Conservation (phyloP, 1,284 basidiomycete genomes). For the Calocybe gambosa region DNA sequence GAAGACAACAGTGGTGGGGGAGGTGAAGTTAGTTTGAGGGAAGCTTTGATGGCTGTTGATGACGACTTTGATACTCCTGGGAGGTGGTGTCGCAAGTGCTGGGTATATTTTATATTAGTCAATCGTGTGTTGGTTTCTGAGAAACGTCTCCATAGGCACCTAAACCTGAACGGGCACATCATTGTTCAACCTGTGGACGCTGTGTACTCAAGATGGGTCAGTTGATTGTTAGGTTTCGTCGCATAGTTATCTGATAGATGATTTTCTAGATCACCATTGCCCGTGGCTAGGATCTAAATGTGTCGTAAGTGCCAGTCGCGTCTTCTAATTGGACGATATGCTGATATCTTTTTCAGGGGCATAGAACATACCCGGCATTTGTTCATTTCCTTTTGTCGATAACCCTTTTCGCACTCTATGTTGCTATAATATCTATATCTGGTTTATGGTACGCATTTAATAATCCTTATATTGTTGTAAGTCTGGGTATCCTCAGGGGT, state of each 20-base stretch:
- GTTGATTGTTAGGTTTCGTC: conserved; percentile 20
- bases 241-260: background rate
- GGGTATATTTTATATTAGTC: conserved; percentile 26
- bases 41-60: conserved; percentile 52
- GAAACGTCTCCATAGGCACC: conserved; percentile 36
- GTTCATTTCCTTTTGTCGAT: conserved; percentile 73
- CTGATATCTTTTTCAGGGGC: conserved; percentile 44
- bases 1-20: conserved; percentile 25
- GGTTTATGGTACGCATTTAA: conserved; percentile 66
- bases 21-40: conserved; percentile 49
- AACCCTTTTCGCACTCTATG: conserved; percentile 60
- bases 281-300: conserved; percentile 80
- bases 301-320: conserved; percentile 45
- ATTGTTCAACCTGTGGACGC: conserved; percentile 70
- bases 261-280: conserved; percentile 75
- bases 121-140: background rate
- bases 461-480: conserved; percentile 53
- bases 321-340: background rate
- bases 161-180: conserved; percentile 82
- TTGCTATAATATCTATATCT: conserved; percentile 47
- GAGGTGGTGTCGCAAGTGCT: conserved; percentile 73
- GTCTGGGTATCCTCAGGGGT: conserved; percentile 18
- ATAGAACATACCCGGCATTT: conserved; percentile 83
- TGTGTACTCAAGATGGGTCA: conserved; percentile 85
- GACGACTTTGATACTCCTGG: conserved; percentile 48